Evolutionary conservation across 306 rosid genomes (phyloP), one percentile per base, ranked within the genome.

Genomic region (Cucumis melo): DNA sequence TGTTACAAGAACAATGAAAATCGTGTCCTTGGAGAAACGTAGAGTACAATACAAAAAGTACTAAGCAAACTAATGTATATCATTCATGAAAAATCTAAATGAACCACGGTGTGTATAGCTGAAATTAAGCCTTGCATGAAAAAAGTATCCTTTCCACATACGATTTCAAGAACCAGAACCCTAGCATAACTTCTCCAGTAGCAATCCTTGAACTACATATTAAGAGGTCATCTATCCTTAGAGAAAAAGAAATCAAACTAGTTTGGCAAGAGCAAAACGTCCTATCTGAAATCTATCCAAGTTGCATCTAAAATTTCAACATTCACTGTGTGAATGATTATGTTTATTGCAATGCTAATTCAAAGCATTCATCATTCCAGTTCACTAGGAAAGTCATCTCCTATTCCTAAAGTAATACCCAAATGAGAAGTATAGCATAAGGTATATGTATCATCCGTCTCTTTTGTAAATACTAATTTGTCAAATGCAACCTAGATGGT

Each of bases 131-230:
- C n/a, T n/a, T n/a, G n/a, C n/a, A n/a, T n/a, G n/a, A n/a, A n/a
- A 77, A 8, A 84, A 41, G 61, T 79, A 74, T 86, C 89, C 77
- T 83, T 77, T 27, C 97, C 89, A 62, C 89, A 78, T 1, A 77
- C 86, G 54, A 85, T 83, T 82, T 87, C 91, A 54, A 83, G 80
- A 76, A 82, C 77, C 55, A 84, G 29, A 53, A 89, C 87, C 11
- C 94, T n/a, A n/a, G n/a, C n/a, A n/a, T n/a, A n/a, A n/a, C n/a
- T n/a, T n/a, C n/a, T n/a, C n/a, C n/a, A n/a, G n/a, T n/a, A n/a
- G n/a, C n/a, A n/a, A n/a, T n/a, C n/a, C n/a, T n/a, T n/a, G n/a
- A n/a, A n/a, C n/a, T n/a, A 27, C 32, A 27, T 27, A 27, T 27
- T 27, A 27, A 27, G 32, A 2, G 32, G 1, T 27, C 32, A 27